Base-by-base conservation (phyloP, 306 rosid genomes). In the Hylodesmum podocarpum region DNA sequence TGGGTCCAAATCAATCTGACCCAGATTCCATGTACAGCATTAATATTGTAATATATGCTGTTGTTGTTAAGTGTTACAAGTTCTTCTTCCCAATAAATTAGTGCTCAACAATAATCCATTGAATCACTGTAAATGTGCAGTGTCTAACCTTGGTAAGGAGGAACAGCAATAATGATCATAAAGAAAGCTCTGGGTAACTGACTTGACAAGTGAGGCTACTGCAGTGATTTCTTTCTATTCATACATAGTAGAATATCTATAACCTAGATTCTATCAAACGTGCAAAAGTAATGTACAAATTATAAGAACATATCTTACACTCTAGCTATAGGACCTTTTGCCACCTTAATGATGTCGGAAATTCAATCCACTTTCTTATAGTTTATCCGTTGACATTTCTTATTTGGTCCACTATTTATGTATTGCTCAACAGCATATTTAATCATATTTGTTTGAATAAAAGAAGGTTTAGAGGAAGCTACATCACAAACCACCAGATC, bases 1-100 rank as follows among this genome's bases (percentile, higher is more conserved):
- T 63, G 69, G 69, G 11, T 22, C 50, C n/a, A 0, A 27, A 36
- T 64, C 46, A 25, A 70, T 49, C 63, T 78, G 76, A 57, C 62
- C 76, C 57, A 72, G 76, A 77, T 77, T 77, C 66, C 39, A 55
- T 34, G 70, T 41, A 76, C 82, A 62, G 8, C 44, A n/a, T n/a
- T n/a, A 36, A 27, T 28, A 58, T 31, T 70, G 66, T 37, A 36
- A 43, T 36, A 4, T 54, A n/a, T n/a, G n/a, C n/a, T n/a, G 54
- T 2, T 36, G 40, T 14, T 50, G 41, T 37, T 37, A 13, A 27
- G 31, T 31, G 41, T 14, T 37, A 36, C 5, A 44, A 18, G 46
- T 49, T 61, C 18, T 49, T 61, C 18, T 44, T 58, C 12, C 21
- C 59, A 13, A 58, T 13, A 40, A 73, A 58, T 27, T n/a, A 53